Conservation (phyloP, 371 early-diverging fungal species). For the Apophysomyces trapeziformis region DNA sequence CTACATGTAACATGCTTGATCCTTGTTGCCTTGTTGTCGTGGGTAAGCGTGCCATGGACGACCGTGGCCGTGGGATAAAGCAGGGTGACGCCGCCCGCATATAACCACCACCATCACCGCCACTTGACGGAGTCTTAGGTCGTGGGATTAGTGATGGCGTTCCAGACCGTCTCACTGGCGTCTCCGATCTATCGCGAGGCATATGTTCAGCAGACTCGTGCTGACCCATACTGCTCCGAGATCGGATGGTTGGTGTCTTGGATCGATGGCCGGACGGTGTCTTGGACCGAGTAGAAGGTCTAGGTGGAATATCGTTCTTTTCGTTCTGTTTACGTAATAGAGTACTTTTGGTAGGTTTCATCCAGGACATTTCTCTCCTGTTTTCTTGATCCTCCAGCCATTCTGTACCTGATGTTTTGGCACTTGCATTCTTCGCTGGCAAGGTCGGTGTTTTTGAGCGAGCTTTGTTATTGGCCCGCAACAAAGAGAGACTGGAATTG, state of each 20-base stretch:
- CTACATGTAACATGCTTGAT: conserved; percentile 18
- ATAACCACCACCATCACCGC: neutral
- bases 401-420: conserved; percentile 14
- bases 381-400: conserved; percentile 5
- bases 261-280: conserved; percentile 12
- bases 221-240: conserved; percentile 42
- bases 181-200: conserved; percentile 4
- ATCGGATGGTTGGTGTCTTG: conserved; percentile 22
- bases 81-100: conserved; percentile 30
- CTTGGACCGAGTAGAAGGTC: conserved; percentile 6
- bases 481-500: neutral
- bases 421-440: conserved; percentile 3
- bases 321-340: conserved; percentile 23
- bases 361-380: conserved; percentile 25
- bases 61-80: conserved; percentile 37
- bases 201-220: conserved; percentile 4
- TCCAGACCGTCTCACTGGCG: conserved; percentile 24
- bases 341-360: conserved; percentile 41
- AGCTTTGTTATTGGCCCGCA: neutral
- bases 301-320: conserved; percentile 7
- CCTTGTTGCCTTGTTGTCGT: conserved; percentile 33
- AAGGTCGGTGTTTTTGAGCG: conserved; percentile 19
- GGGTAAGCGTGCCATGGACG: conserved; percentile 27
- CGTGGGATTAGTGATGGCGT: conserved; percentile 56
- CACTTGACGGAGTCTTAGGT: conserved; percentile 43